Base-by-base conservation (phyloP, 176 grass and related monocot species). In the Typha latifolia region DNA sequence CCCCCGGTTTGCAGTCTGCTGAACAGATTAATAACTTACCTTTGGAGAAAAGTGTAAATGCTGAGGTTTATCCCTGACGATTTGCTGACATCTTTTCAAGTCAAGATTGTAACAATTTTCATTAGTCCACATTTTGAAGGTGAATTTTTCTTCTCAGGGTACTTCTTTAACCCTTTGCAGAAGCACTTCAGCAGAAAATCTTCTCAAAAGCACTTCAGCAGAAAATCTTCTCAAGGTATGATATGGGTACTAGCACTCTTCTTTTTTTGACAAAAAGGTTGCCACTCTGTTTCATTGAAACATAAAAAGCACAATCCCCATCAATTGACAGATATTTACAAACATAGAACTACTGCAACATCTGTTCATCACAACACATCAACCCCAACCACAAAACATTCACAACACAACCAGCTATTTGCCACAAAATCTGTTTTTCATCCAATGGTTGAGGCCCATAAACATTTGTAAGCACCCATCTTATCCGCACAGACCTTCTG, bases 211-310 rank as follows among this genome's bases (percentile, higher is more conserved):
- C 75, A 78, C 84, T 67, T 82, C 73, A 62, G 93, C 88, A 32
- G 80, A 78, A 79, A 97, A 97, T 78, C 78, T 97, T 29, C 83
- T 97, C 15, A 97, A 97, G 88, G 93, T 88, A 86, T 57, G 16
- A 50, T 12, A 15, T 66, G 43, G 26, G 59, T 43, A 43, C 37
- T 10, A 43, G 37, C 37, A 1, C 37, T 43, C 10, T 29, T 0
- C 3, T 29, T 29, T 29, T 29, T 29, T 29, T 29, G 27, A 29
- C 27, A 29, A 29, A 29, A 29, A 29, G 27, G 27, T 29, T 29
- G 2, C 27, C 27, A 3, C 27, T 29, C 27, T 29, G 2, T 3
- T 29, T 29, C 2, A 3, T 29, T 29, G 27, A 29, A 29, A 29
- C 2, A 29, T 29, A 29, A 29, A 29, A 29, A 29, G 27, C 27